Evolutionary conservation across 768 basidiomycete species (phyloP).

Genomic region (Boletus patriciae): DNA sequence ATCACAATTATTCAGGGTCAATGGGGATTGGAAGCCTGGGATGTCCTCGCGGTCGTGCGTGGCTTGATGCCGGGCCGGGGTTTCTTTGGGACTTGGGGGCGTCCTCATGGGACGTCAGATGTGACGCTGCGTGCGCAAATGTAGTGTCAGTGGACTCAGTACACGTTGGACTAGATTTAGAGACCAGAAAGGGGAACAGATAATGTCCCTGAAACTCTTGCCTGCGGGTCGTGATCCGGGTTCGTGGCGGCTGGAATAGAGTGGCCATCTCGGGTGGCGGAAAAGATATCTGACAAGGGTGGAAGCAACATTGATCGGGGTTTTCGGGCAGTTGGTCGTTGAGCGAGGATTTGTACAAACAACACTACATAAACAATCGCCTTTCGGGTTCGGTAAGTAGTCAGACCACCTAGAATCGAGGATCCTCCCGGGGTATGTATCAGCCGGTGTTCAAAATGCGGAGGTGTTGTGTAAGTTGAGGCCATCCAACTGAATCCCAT

Average conservation of each 20-base stretch:
- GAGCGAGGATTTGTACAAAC: slow-evolving; percentile 1
- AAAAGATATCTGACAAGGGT: slow-evolving; percentile 1
- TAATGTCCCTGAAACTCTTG: slow-evolving; percentile 10
- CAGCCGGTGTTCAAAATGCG: background rate
- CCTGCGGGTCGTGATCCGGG: slow-evolving; percentile 13
- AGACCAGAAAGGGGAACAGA: background rate
- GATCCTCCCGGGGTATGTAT: background rate
- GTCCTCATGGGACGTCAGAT: slow-evolving; percentile 18
- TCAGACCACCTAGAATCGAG: background rate
- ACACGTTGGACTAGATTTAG: background rate
- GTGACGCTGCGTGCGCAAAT: background rate
- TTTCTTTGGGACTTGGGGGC: background rate
- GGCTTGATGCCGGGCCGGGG: background rate
- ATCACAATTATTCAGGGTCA: slow-evolving; percentile 11
- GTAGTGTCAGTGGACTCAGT: background rate
- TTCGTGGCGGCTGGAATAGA: background rate
- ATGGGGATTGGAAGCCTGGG: background rate
- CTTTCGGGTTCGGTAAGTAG: background rate
- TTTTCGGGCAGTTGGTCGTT: background rate
- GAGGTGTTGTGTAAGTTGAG: background rate
- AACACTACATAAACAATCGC: slow-evolving; percentile 4
- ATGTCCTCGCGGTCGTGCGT: background rate
- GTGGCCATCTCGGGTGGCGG: background rate
- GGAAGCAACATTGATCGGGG: background rate
- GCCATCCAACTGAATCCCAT: background rate